These are phyloP conservation scores for Wallemia ichthyophaga DNA, from an alignment of 1,284 basidiomycete genomes.

Conservation along the genomic window DNA sequence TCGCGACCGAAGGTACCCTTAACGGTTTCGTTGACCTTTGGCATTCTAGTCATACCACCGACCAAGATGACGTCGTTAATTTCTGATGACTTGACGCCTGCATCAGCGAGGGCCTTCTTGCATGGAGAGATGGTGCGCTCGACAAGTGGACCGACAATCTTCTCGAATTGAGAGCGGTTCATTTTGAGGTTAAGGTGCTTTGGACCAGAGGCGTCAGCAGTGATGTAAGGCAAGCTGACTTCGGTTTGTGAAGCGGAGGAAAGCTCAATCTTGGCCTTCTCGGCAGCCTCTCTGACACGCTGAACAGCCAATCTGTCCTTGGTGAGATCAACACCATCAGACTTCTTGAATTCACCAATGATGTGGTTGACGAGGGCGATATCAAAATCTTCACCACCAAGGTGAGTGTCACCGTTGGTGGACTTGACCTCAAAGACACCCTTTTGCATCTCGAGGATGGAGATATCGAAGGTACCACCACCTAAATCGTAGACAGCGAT, in stretches of 20 bases:
- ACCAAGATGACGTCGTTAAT: constrained; percentile 92
- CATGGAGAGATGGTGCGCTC: constrained; percentile 83
- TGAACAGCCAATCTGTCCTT: constrained; percentile 92
- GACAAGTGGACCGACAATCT: constrained; percentile 50
- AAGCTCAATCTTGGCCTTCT: constrained; percentile 97
- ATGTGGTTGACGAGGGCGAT: constrained; percentile 66
- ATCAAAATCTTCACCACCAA: constrained; percentile 97
- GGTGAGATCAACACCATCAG: constrained; percentile 48
- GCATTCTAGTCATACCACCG: constrained; percentile 96
- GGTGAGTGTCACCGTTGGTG: constrained; percentile 93
- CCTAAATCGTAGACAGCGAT: constrained; percentile 93
- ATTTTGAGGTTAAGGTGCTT: constrained; percentile 89
- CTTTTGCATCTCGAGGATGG: constrained; percentile 94
- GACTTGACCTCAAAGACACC: constrained; percentile 99
- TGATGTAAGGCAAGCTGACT: constrained; percentile 90
- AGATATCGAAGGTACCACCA: constrained; percentile 90
- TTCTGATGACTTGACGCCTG: constrained; percentile 68
- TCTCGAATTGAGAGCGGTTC: constrained; percentile 65
- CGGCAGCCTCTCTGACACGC: constrained; percentile 90
- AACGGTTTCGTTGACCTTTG: constrained; percentile 73
- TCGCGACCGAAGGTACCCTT: constrained; percentile 77
- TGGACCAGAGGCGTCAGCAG: constrained; percentile 69
- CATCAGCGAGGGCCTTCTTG: constrained; percentile 79
- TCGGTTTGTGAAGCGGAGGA: constrained; percentile 82
- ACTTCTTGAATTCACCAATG: constrained; percentile 79